Evolutionary conservation across 768 basidiomycete species (phyloP).

Genomic region (Russula vinacea): DNA sequence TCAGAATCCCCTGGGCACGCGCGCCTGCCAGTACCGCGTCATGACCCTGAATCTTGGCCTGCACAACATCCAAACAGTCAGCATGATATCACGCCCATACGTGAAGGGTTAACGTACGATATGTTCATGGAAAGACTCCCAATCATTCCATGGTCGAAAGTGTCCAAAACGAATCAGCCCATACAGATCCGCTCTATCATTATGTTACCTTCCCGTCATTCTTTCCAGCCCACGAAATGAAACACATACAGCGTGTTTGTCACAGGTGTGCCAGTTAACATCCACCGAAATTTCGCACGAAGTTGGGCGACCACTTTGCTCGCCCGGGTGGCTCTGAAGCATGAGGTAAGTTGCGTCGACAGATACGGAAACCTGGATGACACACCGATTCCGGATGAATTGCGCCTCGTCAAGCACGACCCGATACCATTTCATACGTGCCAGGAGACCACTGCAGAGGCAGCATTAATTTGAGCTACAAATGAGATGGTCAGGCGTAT

Average conservation of each 20-base stretch:
- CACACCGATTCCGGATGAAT: conserved; percentile 63
- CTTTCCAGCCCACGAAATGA: neutral
- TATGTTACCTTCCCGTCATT: neutral
- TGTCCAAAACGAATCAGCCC: conserved; percentile 66
- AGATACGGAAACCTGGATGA: conserved; percentile 2
- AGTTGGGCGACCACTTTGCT: conserved; percentile 60
- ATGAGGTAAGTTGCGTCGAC: neutral
- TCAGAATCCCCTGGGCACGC: conserved; percentile 65
- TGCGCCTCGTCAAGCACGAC: conserved; percentile 79
- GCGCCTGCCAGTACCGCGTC: conserved; percentile 63
- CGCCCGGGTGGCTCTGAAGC: conserved; percentile 49
- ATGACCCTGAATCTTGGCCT: conserved; percentile 53
- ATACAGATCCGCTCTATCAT: conserved; percentile 60
- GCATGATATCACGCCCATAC: neutral
- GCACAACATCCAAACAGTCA: conserved; percentile 3
- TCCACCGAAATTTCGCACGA: conserved; percentile 68
- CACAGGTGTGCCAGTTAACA: conserved; percentile 73
- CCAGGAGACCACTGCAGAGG: conserved; percentile 50
- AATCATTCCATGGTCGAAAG: conserved; percentile 71
- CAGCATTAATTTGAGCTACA: neutral
- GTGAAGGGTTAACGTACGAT: conserved; percentile 40
- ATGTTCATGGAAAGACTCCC: conserved; percentile 59
- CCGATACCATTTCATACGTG: conserved; percentile 61
- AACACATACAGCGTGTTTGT: conserved; percentile 58
- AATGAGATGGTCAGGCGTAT: conserved; percentile 11